These are phyloP conservation scores for Termitomyces sp. DNA, from an alignment of 768 basidiomycete species.

Conservation along the genomic window DNA sequence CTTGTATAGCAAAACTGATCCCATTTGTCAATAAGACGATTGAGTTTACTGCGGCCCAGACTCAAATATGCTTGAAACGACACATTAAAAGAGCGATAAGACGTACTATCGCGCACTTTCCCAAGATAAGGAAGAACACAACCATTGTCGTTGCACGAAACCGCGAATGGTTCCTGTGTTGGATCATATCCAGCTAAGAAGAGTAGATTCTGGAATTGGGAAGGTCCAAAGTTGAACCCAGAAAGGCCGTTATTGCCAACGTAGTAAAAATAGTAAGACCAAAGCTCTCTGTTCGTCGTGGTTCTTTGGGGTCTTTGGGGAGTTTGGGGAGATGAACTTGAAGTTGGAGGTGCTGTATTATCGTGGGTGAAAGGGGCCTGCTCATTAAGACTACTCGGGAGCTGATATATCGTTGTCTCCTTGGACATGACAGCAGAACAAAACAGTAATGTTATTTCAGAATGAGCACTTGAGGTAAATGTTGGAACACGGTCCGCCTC, in stretches of 20 bases:
- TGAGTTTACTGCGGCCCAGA: conserved; percentile 52
- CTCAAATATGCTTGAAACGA: not conserved
- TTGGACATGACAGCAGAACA: not conserved
- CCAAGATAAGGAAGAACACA: conserved; percentile 70
- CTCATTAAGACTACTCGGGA: not conserved
- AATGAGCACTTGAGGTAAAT: not conserved
- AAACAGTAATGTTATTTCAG: not conserved
- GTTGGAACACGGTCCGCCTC: no score
- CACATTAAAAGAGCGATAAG: not conserved
- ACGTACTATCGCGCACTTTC: conserved; percentile 51
- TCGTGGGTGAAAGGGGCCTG: not conserved
- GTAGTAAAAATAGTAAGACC: conserved; percentile 59
- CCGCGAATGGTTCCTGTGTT: conserved; percentile 44
- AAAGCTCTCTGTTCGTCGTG: conserved; percentile 47
- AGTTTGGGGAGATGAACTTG: not conserved
- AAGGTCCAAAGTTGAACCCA: conserved; percentile 69
- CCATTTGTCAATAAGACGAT: conserved; percentile 78
- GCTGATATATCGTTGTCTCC: not conserved
- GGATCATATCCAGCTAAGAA: conserved; percentile 73
- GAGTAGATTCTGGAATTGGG: conserved; percentile 70
- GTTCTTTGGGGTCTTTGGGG: no score
- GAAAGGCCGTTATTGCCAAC: conserved; percentile 65
- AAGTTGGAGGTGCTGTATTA: not conserved
- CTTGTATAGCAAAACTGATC: conserved; percentile 74
- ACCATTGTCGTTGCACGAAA: conserved; percentile 43